phyloP scores from a whole-genome alignment of 306 rosid species.

The Cicer judaicum region DNA sequence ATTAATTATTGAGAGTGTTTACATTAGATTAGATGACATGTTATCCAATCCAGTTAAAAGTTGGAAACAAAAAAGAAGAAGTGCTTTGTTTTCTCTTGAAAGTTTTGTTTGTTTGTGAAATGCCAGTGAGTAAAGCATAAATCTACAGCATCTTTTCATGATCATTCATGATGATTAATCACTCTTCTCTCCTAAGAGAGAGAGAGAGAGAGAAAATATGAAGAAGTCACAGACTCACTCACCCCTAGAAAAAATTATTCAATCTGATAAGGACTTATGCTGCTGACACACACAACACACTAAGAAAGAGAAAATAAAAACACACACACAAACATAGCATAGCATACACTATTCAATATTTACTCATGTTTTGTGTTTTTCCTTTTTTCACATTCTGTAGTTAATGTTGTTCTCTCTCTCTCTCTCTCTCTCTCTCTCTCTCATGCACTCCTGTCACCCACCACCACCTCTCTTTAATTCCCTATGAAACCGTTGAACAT shows the following conservation, averaged over 20 bases:
- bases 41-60: conserved; percentile 23
- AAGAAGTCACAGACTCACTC: background rate
- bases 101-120: conserved; percentile 53
- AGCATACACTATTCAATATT: conserved; percentile 38
- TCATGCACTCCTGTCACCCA: conserved; percentile 46
- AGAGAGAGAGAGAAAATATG: conserved; percentile 2
- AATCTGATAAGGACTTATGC: conserved; percentile 73
- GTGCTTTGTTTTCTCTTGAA: conserved; percentile 50
- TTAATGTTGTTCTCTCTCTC: conserved; percentile 43
- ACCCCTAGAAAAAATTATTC: conserved; percentile 53
- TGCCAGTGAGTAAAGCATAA: conserved; percentile 35
- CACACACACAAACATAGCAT: conserved; percentile 22
- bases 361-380: conserved; percentile 37
- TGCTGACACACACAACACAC: conserved; percentile 48
- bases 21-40: background rate
- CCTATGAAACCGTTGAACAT: conserved; percentile 48
- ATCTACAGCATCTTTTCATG: conserved; percentile 3
- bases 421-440: conserved; percentile 45
- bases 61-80: conserved; percentile 44
- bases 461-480: conserved; percentile 49
- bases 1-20: background rate
- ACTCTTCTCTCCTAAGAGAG: conserved; percentile 41
- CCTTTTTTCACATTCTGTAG: conserved; percentile 32
- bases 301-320: conserved; percentile 22
- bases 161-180: conserved; percentile 37